Evolutionary conservation across 108 stramenopile genomes (phyloP), one percentile per base, ranked within the genome.

Genomic region (Cyclotella distinguenda): DNA sequence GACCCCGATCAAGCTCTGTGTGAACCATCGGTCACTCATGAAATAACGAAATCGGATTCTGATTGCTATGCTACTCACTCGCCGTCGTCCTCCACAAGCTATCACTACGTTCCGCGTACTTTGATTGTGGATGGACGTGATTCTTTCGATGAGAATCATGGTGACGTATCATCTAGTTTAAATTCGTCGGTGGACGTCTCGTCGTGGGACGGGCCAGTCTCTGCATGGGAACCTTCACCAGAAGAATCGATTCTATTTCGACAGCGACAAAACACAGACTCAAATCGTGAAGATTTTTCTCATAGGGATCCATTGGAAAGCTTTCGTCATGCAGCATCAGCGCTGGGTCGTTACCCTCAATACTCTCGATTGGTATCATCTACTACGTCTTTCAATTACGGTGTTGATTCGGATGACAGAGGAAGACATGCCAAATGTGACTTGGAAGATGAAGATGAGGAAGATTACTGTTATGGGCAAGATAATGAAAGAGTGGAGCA

Each of bases 41-140:
- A 49, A n/a, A 27, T 68, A 15, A 40, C 44, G 70, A 15, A 70
- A 13, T 11, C 19, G 12, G 7, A 50, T 4, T 27, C 58, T 19
- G 61, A 51, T 22, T 11, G n/a, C 35, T 49, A 68, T 26, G 47
- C 56, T 26, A 38, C 45, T 19, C 4, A 36, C 3, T 22, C 46
- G 3, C 15, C 53, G 13, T 52, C 64, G 21, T 60, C 60, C 2
- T 49, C 46, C 8, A 22, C 44, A 46, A 21, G 69, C 2, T 39
- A 70, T 28, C 35, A 60, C 15, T 78, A 74, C 40, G 86, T 87
- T 13, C 87, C 90, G 0, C 78, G 90, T 12, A 82, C 68, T 8
- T 43, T 91, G n/a, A 63, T 91, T 50, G 62, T 91, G 13, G 90
- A 91, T 58, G 81, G 78, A n/a, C 30, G 60, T 28, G 57, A 78